Evolutionary conservation across 768 basidiomycete genomes (phyloP).

Genomic region (Naganishia friedmannii): DNA sequence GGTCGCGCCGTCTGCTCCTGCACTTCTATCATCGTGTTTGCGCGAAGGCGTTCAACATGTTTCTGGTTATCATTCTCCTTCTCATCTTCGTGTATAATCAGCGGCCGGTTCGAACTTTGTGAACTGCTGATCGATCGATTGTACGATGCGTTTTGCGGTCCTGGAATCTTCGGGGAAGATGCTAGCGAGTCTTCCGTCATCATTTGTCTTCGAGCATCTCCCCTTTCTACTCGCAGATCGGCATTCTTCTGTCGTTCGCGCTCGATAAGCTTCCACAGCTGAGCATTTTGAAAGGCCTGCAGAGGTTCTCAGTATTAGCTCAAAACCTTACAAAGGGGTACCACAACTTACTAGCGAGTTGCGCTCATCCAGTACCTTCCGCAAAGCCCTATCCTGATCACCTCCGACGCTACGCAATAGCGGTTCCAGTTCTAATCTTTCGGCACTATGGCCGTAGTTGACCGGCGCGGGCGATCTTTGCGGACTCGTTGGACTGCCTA

Average conservation of each 20-base stretch:
- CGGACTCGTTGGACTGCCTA: constrained; percentile 16
- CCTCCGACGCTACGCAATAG: constrained; percentile 40
- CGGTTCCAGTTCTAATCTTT: constrained; percentile 37
- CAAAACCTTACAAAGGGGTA: not conserved
- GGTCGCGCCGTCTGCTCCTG: not conserved
- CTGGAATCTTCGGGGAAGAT: not conserved
- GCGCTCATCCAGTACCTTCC: constrained; percentile 72
- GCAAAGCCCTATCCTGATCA: constrained; percentile 60
- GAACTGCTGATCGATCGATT: not conserved
- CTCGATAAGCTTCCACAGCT: constrained; percentile 93
- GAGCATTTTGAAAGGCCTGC: constrained; percentile 69
- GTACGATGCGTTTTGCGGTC: not conserved
- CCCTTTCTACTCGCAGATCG: constrained; percentile 77
- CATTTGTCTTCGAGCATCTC: constrained; percentile 53
- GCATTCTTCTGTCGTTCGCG: constrained; percentile 83
- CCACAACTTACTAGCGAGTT: constrained; percentile 59
- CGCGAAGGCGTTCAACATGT: not conserved
- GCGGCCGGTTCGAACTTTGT: not conserved
- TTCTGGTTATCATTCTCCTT: not conserved
- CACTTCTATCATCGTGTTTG: constrained; percentile 12
- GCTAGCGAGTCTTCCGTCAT: not conserved
- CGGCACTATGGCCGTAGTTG: constrained; percentile 16
- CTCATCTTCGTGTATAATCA: not conserved
- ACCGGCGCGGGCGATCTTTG: constrained; percentile 19
- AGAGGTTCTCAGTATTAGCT: not conserved